phyloP scores from a whole-genome alignment of 768 basidiomycete species.

The Postia placenta region DNA sequence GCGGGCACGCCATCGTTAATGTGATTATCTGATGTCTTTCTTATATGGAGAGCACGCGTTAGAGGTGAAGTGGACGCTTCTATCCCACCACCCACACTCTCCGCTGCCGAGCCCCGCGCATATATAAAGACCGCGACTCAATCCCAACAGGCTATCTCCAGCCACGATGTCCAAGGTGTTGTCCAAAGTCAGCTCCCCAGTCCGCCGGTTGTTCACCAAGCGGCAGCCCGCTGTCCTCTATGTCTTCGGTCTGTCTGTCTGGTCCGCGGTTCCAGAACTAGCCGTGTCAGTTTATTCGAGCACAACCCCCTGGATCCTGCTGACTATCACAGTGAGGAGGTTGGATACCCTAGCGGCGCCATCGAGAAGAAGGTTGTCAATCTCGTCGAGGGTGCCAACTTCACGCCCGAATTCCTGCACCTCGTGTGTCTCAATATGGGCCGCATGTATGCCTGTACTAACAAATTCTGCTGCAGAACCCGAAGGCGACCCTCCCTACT shows the following conservation, averaged over 20 bases:
- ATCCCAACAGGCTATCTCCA: neutral
- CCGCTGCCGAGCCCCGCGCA: neutral
- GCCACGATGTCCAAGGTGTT: slow-evolving; percentile 14
- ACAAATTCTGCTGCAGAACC: slow-evolving; percentile 28
- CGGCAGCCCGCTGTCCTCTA: slow-evolving; percentile 26
- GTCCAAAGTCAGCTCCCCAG: neutral
- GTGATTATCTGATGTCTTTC: too few relatives aligned
- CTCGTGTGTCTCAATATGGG: slow-evolving; percentile 23
- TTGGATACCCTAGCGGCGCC: slow-evolving; percentile 32
- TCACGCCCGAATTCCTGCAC: slow-evolving; percentile 37
- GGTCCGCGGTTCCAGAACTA: slow-evolving; percentile 35
- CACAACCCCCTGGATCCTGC: neutral
- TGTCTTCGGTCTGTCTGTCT: slow-evolving; percentile 31
- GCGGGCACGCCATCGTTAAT: too few relatives aligned
- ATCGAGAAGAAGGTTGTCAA: slow-evolving; percentile 33
- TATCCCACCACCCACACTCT: neutral
- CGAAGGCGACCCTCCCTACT: slow-evolving; percentile 38
- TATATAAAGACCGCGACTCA: neutral
- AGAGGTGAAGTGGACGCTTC: too few relatives aligned
- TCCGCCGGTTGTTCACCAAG: neutral
- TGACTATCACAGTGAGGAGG: slow-evolving; percentile 30
- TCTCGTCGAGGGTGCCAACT: slow-evolving; percentile 43
- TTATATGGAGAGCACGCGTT: too few relatives aligned
- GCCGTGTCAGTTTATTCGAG: slow-evolving; percentile 29
- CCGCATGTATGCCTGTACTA: neutral